Evolutionary conservation across 2,329 filamentous ascomycete genomes (phyloP).

Genomic region (Mycosphaerella arachidis): DNA sequence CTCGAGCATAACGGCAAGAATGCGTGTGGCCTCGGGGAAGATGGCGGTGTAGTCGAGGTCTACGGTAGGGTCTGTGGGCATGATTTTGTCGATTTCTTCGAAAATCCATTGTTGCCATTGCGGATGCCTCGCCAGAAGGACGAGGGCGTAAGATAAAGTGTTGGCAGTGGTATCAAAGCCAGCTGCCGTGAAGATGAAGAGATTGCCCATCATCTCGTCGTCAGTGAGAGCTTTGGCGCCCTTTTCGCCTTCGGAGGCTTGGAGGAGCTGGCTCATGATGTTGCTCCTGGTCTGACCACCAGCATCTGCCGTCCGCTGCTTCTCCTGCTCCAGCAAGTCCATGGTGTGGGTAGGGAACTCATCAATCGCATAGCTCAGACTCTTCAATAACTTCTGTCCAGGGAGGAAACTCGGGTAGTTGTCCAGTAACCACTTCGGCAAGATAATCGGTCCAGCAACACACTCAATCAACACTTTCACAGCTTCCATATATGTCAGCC

Average conservation of each 20-base stretch:
- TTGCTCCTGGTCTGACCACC: slow-evolving; percentile 22
- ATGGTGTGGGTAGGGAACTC: slow-evolving; percentile 27
- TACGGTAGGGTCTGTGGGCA: slow-evolving; percentile 20
- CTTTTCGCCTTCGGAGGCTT: slow-evolving; percentile 18
- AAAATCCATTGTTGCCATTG: slow-evolving; percentile 51
- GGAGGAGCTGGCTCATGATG: slow-evolving; percentile 28
- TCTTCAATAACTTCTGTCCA: slow-evolving; percentile 15
- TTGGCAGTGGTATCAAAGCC: slow-evolving; percentile 51
- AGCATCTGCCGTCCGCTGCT: slow-evolving; percentile 7
- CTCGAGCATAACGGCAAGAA: slow-evolving; percentile 50
- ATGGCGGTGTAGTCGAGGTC: slow-evolving; percentile 40
- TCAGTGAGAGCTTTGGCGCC: slow-evolving; percentile 30
- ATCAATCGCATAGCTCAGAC: slow-evolving; percentile 19
- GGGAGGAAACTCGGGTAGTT: slow-evolving; percentile 24
- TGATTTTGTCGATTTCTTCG: slow-evolving; percentile 45
- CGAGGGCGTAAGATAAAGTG: slow-evolving; percentile 48
- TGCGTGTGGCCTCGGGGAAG: slow-evolving; percentile 44
- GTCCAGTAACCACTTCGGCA: slow-evolving; percentile 25
- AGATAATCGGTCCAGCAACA: slow-evolving; percentile 24
- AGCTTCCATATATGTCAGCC: slow-evolving; percentile 31
- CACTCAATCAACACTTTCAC: slow-evolving; percentile 23
- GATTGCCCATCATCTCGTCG: slow-evolving; percentile 42
- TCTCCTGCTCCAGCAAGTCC: slow-evolving; percentile 23
- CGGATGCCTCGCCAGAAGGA: slow-evolving; percentile 44
- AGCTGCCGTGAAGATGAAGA: slow-evolving; percentile 46